phyloP scores from a whole-genome alignment of 2,329 filamentous ascomycete species.

The Microdochium paspali region DNA sequence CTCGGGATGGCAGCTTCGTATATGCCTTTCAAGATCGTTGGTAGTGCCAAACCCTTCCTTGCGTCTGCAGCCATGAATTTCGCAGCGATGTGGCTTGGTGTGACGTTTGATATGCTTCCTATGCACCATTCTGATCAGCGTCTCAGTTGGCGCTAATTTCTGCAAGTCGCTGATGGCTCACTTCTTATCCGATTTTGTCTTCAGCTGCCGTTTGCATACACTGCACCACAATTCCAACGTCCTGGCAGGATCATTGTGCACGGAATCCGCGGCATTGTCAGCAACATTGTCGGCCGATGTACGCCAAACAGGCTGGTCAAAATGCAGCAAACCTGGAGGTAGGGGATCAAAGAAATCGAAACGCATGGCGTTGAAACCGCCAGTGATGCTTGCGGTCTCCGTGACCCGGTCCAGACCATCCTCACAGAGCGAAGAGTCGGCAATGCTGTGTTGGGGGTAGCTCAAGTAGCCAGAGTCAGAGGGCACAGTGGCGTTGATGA shows the following conservation, averaged over 20 bases:
- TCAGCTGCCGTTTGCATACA: slow-evolving; percentile 29
- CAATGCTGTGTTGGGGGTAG: slow-evolving; percentile 29
- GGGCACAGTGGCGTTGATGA: slow-evolving; percentile 17
- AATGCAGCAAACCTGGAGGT: slow-evolving; percentile 4
- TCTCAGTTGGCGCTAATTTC: not conserved
- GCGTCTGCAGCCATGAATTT: slow-evolving; percentile 44
- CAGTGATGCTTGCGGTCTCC: slow-evolving; percentile 28
- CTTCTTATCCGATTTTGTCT: slow-evolving; percentile 47
- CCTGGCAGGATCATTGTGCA: not conserved
- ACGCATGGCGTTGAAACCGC: slow-evolving; percentile 19
- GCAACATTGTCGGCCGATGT: not conserved
- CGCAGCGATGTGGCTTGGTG: slow-evolving; percentile 56
- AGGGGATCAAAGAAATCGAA: slow-evolving; percentile 10
- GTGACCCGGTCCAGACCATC: slow-evolving; percentile 26
- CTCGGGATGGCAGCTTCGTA: slow-evolving; percentile 56
- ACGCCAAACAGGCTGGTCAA: slow-evolving; percentile 4
- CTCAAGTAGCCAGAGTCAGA: slow-evolving; percentile 40
- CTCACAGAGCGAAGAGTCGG: slow-evolving; percentile 31
- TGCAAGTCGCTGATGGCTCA: no score
- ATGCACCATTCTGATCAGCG: not conserved
- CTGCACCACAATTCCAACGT: slow-evolving; percentile 21
- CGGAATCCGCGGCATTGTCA: no score
- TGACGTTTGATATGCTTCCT: slow-evolving; percentile 73
- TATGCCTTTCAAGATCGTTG: slow-evolving; percentile 78
- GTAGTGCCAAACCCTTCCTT: slow-evolving; percentile 63